Base-by-base conservation (phyloP, 169 alveolate species). In the Eimeria tenella region DNA sequence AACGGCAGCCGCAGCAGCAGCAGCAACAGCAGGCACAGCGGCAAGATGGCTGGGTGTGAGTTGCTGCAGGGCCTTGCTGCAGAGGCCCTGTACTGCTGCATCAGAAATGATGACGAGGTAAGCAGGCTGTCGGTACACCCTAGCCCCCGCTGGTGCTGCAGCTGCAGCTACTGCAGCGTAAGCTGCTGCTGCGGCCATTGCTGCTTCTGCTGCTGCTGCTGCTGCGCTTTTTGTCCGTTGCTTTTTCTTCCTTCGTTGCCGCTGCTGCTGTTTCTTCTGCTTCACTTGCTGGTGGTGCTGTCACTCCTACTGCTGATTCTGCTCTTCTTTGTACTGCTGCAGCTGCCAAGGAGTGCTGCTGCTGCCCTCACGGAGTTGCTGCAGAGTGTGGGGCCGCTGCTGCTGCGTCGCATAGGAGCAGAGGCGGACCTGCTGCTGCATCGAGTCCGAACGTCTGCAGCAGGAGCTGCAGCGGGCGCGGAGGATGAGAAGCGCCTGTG, bases 351-450 rank as follows among this genome's bases (percentile, higher is more conserved):
- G n/a, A 42, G 50, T 77, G 65, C 50, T 17, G 52, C 65, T 77
- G 86, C 86, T 7, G 65, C 63, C 10, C 86, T 77, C 6, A 49
- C 65, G 19, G 68, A 19, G 19, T 77, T 77, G 86, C 62, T 82
- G 90, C 90, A 82, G 90, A 53, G 60, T 25, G 90, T 53, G 75
- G 75, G 90, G 74, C 90, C 74, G 74, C 75, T 55, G 75, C 74
- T 82, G 90, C 90, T 82, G 90, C 90, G 71, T 15, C 90, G 74
- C 4, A 55, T 58, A 23, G 71, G 55, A 53, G 75, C 58, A 58
- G 90, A 82, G 49, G 90, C 90, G 19, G 74, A 53, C 11, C 58
- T 82, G 74, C 75, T 55, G 75, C 56, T 25, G 71, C 89, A 6
- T 9, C 42, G 15, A 4, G 11, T 17, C 71, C 6, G 89, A 65